Evolutionary conservation across 2,329 filamentous ascomycete genomes (phyloP), one percentile per base, ranked within the genome.

Genomic region (Lachnellula cervina): DNA sequence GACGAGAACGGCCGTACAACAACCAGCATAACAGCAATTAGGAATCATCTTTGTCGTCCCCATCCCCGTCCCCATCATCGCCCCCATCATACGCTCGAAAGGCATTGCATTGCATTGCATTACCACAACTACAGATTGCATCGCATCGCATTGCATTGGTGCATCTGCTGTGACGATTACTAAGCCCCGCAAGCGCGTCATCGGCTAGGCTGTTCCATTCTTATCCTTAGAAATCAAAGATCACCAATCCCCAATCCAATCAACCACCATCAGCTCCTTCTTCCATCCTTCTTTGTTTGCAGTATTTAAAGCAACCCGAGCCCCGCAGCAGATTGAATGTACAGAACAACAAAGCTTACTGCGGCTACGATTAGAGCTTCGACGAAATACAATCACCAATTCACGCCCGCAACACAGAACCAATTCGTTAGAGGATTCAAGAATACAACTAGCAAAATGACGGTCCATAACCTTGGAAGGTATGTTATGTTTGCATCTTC

Each of bases 381-480:
- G 9, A 23, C 38, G 42, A 17, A 21, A 44, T 5, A 17, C 19
- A 42, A 32, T 32, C 52, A 17, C 16, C 38, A 50, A 11, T 34
- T 45, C 43, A 40, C 19, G 9, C 19, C 52, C 38, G 34, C 13
- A 14, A 42, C 23, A 54, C 37, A 56, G 23, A 51, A 43, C 13
- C 17, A 2, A 5, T 48, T 58, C 21, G 34, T 45, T 21, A 59
- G 65, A 59, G 38, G 14, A 28, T 74, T 73, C 57, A 70, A 71
- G 61, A 74, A 71, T 37, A 70, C 76, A 32, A 52, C 69, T 14
- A 66, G 66, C 59, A 77, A 72, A 54, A 72, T 77, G 68, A 73
- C 69, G 62, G 78, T 81, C 55, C 73, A 76, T 64, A 69, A 76
- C 55, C 64, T 77, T 49, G 62, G 67, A 51, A 72, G 58, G 75